Base-by-base conservation (phyloP, 1,139 yeast species). In the Blastobotrys aristatus region DNA sequence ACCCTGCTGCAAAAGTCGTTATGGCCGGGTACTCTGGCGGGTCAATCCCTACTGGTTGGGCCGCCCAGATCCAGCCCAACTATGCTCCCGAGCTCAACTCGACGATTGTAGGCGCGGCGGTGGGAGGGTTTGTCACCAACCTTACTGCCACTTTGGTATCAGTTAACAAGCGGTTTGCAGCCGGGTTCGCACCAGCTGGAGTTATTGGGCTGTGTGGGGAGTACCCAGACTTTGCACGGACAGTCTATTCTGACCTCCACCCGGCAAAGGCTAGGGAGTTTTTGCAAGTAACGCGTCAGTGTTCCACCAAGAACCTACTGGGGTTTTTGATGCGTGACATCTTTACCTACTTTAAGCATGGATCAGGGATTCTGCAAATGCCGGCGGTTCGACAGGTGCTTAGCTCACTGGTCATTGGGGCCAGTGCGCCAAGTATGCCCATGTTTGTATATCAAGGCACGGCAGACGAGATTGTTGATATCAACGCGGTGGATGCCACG, bases 21-120 rank as follows among this genome's bases (percentile, higher is more conserved):
- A 48, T 60, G 48, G 56, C 56, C 55, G 67, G 67, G 8, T 63
- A 60, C 57, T 61, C 65, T 10, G 65, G 65, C 5, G 66, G 63
- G 14, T 57, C 62, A 1, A 44, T 55, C 22, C 61, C 67, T 5
- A 40, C 63, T 26, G 66, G 64, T 13, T 60, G 61, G 61, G 66
- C 66, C 2, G 63, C 63, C 3, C 61, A 63, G 53, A 48, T 62
- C 26, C 61, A 59, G 38, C 49, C 49, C 3, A 13, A 47, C 13
- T 63, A 63, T 34, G 66, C 66, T 3, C 65, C 65, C 4, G 66
- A 63, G 21, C 51, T 64, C 24, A 43, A 50, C 11, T 39, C 57
- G 55, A 43, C 50, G 11, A 41, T 62, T 18, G 57, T 50, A 29
- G 64, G 55, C 5, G 57, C 53, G 6, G 61, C 62, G 0, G 47